Evolutionary conservation across 2,329 filamentous ascomycete genomes (phyloP).

Genomic region (Domatiomyces globalis): DNA sequence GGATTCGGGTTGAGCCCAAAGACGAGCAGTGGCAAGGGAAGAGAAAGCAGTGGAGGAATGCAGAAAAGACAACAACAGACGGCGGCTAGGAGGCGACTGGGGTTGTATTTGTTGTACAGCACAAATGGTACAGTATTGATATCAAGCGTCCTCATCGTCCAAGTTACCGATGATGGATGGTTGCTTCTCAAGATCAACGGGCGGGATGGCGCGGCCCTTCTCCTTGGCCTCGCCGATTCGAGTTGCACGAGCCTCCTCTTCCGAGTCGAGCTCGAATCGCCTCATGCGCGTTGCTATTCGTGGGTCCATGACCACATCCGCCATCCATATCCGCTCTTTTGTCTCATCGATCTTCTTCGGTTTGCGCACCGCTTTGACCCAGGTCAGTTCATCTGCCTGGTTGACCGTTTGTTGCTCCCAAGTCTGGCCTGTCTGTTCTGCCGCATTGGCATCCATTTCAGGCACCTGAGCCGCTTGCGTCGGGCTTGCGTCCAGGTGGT

Average conservation of each 20-base stretch:
- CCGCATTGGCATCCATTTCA: slow-evolving; percentile 21
- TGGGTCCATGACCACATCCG: slow-evolving; percentile 59
- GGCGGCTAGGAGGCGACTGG: neutral
- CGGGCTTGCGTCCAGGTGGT: no score
- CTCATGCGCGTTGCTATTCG: slow-evolving; percentile 69
- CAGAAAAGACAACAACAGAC: neutral
- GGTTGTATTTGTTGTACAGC: neutral
- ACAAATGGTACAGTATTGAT: neutral
- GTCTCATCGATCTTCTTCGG: slow-evolving; percentile 34
- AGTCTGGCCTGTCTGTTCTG: slow-evolving; percentile 20
- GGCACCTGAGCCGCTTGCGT: slow-evolving; percentile 20
- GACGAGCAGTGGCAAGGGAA: neutral
- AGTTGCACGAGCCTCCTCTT: slow-evolving; percentile 54
- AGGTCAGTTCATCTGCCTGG: slow-evolving; percentile 59
- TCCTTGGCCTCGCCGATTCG: slow-evolving; percentile 50
- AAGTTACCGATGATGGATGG: slow-evolving; percentile 29
- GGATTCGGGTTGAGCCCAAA: slow-evolving; percentile 9
- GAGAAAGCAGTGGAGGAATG: neutral
- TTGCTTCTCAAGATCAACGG: slow-evolving; percentile 27
- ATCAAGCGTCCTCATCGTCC: slow-evolving; percentile 2
- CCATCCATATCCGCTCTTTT: slow-evolving; percentile 60
- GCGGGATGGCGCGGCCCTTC: slow-evolving; percentile 36
- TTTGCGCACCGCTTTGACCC: slow-evolving; percentile 67
- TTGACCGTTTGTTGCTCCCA: slow-evolving; percentile 54
- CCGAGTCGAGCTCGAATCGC: slow-evolving; percentile 53